Evolutionary conservation across 2,329 filamentous ascomycete genomes (phyloP), one percentile per base, ranked within the genome.

Genomic region (Colletotrichum sp.): DNA sequence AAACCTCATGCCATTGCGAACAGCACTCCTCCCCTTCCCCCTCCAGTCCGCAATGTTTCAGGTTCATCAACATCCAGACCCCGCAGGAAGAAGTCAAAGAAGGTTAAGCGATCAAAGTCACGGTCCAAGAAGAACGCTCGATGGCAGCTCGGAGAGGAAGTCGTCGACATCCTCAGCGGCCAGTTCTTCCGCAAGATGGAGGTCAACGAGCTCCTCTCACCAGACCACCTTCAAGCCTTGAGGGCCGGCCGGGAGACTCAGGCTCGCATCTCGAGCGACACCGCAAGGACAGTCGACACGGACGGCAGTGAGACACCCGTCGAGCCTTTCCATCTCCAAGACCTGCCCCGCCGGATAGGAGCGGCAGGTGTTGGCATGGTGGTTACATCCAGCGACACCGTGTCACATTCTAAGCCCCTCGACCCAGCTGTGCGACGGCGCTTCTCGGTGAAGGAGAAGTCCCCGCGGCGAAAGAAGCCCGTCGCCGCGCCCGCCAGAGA

Each of bases 191-290:
- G 86, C 76, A 87, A 86, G 62, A 85, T 90, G 69, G 90, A 92
- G 76, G 90, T 87, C 0, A 89, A 92, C 67, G 91, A 93, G 82
- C 90, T 92, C 84, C 81, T 92, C 14, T 89, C 90, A 13, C 87
- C 90, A 21, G 85, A 86, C 38, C 87, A 87, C 48, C 69, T 77
- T 7, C 67, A 75, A 28, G 69, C 67, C 7, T 36, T 77, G 48
- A 69, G 69, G 30, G 28, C 62, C 18, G 73, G 83, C 69, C 82
- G 85, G 21, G 81, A 84, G 48, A 83, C 83, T 30, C 82, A 83
- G 56, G 79, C 71, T 28, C 79, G 78, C 30, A 73, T 71, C 58
- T 81, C 80, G 56, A 80, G 78, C 52, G 83, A 85, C 69, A 81
- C 80, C 18, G 34, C 80, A 55, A 78, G 79, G 52, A 79, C 75